Evolutionary conservation across 768 basidiomycete genomes (phyloP).

Genomic region (Nevesoporus exiguus): DNA sequence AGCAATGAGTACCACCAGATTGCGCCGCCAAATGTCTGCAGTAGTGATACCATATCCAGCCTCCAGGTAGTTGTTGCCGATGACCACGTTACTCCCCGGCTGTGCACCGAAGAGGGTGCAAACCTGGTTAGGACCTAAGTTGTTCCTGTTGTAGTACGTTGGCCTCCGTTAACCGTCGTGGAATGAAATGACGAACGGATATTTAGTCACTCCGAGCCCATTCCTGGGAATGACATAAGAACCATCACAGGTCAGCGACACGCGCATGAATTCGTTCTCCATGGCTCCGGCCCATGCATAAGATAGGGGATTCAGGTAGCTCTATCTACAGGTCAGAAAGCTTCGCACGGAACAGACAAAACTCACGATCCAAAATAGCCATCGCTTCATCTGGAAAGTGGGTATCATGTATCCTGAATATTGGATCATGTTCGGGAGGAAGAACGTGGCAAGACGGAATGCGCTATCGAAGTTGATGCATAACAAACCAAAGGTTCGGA

Average conservation of each 20-base stretch:
- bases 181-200: slow-evolving; percentile 48
- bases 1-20: slow-evolving; percentile 67
- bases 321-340: slow-evolving; percentile 34
- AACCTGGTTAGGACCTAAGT: slow-evolving; percentile 64
- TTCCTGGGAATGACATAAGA: slow-evolving; percentile 64
- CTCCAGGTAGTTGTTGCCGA: slow-evolving; percentile 59
- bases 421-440: slow-evolving; percentile 72
- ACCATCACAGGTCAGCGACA: slow-evolving; percentile 62
- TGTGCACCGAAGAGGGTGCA: slow-evolving; percentile 73
- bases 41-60: slow-evolving; percentile 49
- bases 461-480: slow-evolving; percentile 53
- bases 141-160: slow-evolving; percentile 36
- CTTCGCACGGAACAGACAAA: not conserved
- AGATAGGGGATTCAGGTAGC: slow-evolving; percentile 74
- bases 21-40: slow-evolving; percentile 59
- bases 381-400: slow-evolving; percentile 66
- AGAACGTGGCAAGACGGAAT: slow-evolving; percentile 57
- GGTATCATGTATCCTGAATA: slow-evolving; percentile 73
- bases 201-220: slow-evolving; percentile 48
- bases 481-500: slow-evolving; percentile 65
- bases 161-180: not conserved
- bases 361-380: slow-evolving; percentile 83
- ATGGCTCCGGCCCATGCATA: slow-evolving; percentile 77
- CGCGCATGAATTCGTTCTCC: slow-evolving; percentile 83
- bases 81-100: slow-evolving; percentile 51